phyloP scores from a whole-genome alignment of 1,284 basidiomycete species.

The Malassezia sympodialis region DNA sequence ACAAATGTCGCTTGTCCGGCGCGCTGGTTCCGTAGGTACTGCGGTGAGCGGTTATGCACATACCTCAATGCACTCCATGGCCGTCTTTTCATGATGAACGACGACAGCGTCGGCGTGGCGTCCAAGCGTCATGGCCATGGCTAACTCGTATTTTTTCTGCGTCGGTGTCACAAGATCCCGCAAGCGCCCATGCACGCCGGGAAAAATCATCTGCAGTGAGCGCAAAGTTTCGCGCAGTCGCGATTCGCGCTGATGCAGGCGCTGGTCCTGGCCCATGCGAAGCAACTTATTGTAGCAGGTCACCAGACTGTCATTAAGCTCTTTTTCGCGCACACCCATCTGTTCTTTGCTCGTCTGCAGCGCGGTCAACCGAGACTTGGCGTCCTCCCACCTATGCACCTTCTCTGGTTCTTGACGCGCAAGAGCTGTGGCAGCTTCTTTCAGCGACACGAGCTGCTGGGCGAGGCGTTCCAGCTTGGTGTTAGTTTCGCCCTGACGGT shows the following conservation, averaged over 20 bases:
- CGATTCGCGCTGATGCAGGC: slow-evolving; percentile 70
- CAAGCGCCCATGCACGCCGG: slow-evolving; percentile 60
- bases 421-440: slow-evolving; percentile 55
- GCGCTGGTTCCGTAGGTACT: slow-evolving; percentile 87
- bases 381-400: slow-evolving; percentile 26
- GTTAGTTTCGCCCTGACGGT: slow-evolving; percentile 60
- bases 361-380: slow-evolving; percentile 63
- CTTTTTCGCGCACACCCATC: slow-evolving; percentile 50
- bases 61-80: slow-evolving; percentile 79
- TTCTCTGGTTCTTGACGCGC: slow-evolving; percentile 19
- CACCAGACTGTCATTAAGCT: slow-evolving; percentile 73
- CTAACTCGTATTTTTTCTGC: slow-evolving; percentile 79
- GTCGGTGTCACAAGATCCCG: slow-evolving; percentile 87
- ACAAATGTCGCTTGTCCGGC: slow-evolving; percentile 93
- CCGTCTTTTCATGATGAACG: slow-evolving; percentile 89
- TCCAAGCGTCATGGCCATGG: slow-evolving; percentile 88
- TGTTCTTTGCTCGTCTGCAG: slow-evolving; percentile 64
- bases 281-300: slow-evolving; percentile 73
- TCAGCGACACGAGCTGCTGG: slow-evolving; percentile 57
- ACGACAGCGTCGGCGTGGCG: slow-evolving; percentile 91
- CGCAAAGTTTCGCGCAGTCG: slow-evolving; percentile 75
- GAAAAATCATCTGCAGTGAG: slow-evolving; percentile 59
- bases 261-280: slow-evolving; percentile 35
- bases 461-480: slow-evolving; percentile 58
- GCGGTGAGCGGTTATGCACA: background rate